These are phyloP conservation scores for Paraurostyla sp. DNA, from an alignment of 73 alveolate species.

Conservation along the genomic window DNA sequence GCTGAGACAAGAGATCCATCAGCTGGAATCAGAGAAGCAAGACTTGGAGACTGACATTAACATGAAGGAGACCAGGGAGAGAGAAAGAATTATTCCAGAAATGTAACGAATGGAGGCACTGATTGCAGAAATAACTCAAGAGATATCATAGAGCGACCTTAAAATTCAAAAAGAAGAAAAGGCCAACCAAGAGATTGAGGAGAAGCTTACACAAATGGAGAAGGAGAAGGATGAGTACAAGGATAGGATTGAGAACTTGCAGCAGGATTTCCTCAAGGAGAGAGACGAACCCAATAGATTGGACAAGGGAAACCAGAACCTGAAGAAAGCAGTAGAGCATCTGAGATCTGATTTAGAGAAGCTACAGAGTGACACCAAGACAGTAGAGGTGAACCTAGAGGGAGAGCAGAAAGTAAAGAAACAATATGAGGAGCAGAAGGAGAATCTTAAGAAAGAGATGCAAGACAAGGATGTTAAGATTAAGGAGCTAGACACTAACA, in stretches of 20 bases:
- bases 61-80: constrained; percentile 72
- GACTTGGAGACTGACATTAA: constrained; percentile 65
- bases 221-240: constrained; percentile 69
- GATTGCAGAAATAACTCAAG: constrained; percentile 60
- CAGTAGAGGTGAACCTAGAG: constrained; percentile 40
- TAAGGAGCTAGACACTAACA: constrained; percentile 65
- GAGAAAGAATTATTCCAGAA: constrained; percentile 78
- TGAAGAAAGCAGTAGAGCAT: constrained; percentile 76
- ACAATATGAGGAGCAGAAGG: constrained; percentile 44
- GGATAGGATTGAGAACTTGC: constrained; percentile 72
- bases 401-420: constrained; percentile 61
- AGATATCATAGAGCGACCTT: constrained; percentile 53
- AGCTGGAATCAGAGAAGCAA: constrained; percentile 56
- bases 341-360: constrained; percentile 67
- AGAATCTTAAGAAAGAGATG: constrained; percentile 52
- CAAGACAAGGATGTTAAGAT: constrained; percentile 55
- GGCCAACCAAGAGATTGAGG: constrained; percentile 77
- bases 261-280: constrained; percentile 75
- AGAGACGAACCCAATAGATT: constrained; percentile 85
- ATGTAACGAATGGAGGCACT: constrained; percentile 63
- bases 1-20: constrained; percentile 71
- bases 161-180: constrained; percentile 72
- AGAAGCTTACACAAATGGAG: constrained; percentile 61
- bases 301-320: constrained; percentile 82
- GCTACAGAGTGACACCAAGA: constrained; percentile 40